phyloP scores from a whole-genome alignment of 148 eudicot genomes.

The Chenopodium suecicum region DNA sequence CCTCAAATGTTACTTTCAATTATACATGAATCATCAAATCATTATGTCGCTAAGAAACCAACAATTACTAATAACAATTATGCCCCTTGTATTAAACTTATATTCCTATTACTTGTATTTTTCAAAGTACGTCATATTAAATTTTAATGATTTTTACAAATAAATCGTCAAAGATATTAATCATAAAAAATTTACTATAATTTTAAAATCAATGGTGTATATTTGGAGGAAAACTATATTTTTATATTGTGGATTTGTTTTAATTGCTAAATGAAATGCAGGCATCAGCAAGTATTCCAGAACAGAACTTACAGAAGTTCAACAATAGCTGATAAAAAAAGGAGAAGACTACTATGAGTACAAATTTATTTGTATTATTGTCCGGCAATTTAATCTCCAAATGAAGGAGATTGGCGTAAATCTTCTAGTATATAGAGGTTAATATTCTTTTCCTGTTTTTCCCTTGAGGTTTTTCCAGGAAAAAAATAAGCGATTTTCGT shows the following conservation, averaged over 20 bases:
- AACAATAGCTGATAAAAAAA: constrained; percentile 34
- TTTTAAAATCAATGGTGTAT: no score
- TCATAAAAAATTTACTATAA: no score
- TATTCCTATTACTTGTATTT: no score
- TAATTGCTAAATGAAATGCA: constrained; percentile 26
- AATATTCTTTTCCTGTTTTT: constrained; percentile 8
- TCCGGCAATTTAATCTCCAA: constrained; percentile 22
- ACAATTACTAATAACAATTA: background rate
- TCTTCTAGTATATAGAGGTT: constrained; percentile 45
- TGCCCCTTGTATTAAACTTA: no score
- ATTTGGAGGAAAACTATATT: no score
- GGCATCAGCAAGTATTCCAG: constrained; percentile 58
- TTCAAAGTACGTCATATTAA: no score
- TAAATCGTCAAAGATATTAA: no score
- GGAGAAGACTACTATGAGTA: background rate
- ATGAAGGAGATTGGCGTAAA: constrained; percentile 17
- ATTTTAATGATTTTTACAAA: no score
- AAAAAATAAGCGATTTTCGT: constrained; percentile 22
- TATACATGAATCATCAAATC: constrained; percentile 4
- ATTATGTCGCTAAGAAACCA: constrained; percentile 11
- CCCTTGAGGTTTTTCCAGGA: constrained; percentile 8
- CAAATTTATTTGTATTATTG: constrained; percentile 19
- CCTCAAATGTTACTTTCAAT: constrained; percentile 14
- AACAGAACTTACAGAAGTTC: constrained; percentile 63
- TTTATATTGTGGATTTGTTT: background rate